Conservation (phyloP, 2,329 filamentous ascomycete species). For the Juglanconis sp. region DNA sequence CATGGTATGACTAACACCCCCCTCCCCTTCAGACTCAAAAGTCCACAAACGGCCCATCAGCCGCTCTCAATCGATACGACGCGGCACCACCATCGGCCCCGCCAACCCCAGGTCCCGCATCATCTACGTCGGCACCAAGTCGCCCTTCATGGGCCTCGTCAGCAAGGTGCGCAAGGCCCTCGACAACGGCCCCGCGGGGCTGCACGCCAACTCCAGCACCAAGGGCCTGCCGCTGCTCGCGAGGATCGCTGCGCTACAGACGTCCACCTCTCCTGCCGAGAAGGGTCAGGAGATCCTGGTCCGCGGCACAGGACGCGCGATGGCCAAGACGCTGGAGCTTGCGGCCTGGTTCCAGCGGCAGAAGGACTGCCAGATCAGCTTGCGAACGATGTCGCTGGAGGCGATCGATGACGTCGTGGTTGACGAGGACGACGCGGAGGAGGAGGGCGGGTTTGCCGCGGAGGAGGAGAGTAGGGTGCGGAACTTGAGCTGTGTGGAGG, state of each 20-base stretch:
- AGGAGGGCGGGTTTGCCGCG: constrained; percentile 17
- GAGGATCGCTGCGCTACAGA: constrained; percentile 42
- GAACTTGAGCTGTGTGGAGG: constrained; percentile 50
- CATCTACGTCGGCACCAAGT: constrained; percentile 63
- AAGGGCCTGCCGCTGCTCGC: constrained; percentile 43
- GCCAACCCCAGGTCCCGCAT: constrained; percentile 27
- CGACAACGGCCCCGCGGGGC: constrained; percentile 44
- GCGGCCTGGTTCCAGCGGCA: constrained; percentile 64
- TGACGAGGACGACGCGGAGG: constrained; percentile 30
- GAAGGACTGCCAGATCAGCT: constrained; percentile 53
- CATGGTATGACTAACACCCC: constrained; percentile 18
- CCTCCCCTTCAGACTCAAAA: constrained; percentile 37
- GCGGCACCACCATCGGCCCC: background rate
- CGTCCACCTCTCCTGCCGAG: constrained; percentile 26
- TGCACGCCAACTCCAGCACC: constrained; percentile 41
- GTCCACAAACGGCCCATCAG: constrained; percentile 48
- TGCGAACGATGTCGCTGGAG: constrained; percentile 61
- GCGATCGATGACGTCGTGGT: constrained; percentile 64
- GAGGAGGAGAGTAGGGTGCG: constrained; percentile 41
- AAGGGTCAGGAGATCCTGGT: constrained; percentile 41
- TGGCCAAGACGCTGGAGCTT: constrained; percentile 59
- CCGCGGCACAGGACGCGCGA: constrained; percentile 64
- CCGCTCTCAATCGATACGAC: constrained; percentile 31
- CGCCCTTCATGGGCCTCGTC: constrained; percentile 66
- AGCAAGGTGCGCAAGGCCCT: constrained; percentile 64